Conservation (phyloP, 73 alveolate genomes). For the Paramecium biaurelia region DNA sequence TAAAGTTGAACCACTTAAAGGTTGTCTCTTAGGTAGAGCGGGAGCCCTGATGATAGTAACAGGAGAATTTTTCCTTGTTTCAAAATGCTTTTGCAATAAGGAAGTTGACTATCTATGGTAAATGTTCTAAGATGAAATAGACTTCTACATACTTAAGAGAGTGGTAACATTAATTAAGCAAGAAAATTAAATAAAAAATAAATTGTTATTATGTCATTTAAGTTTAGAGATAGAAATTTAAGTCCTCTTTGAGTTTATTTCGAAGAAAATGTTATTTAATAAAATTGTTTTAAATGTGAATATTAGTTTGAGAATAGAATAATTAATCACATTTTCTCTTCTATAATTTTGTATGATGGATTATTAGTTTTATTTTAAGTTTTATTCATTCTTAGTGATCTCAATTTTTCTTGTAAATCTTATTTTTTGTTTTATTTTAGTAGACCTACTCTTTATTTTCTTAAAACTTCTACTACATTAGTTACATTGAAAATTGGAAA, state of each 20-base stretch:
- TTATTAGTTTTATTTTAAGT: background rate
- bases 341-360: background rate
- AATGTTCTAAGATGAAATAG: background rate
- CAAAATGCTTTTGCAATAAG: background rate
- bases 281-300: background rate
- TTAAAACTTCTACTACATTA: background rate
- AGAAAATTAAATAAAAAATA: background rate
- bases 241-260: background rate
- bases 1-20: background rate
- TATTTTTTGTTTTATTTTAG: background rate
- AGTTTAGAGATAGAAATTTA: background rate
- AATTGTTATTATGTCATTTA: background rate
- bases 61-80: conserved; percentile 20
- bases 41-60: conserved; percentile 6
- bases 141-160: background rate
- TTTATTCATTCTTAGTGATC: background rate
- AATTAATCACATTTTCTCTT: background rate
- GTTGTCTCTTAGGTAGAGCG: background rate
- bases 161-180: background rate
- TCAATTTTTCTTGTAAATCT: background rate
- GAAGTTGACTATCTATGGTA: conserved; percentile 18
- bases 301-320: background rate
- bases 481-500: background rate
- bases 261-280: background rate
- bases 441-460: background rate